Base-by-base conservation (phyloP, 1,139 yeast genomes). In the Diutina catenulata region DNA sequence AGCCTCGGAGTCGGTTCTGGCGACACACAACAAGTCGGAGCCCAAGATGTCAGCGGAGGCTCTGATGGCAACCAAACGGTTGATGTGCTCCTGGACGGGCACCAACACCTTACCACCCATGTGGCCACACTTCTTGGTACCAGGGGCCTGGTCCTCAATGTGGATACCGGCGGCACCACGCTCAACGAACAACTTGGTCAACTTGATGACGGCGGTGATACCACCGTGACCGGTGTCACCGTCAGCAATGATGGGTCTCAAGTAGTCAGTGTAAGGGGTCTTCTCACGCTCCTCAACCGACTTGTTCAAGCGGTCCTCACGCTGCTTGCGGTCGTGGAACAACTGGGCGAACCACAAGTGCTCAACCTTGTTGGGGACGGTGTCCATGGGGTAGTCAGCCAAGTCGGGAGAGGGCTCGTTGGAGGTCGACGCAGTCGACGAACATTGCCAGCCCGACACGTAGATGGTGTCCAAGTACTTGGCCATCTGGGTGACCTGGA, bases 141-240 rank as follows among this genome's bases (percentile, higher is more conserved):
- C 96, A 41, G 97, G 95, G 43, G 96, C 95, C 70, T 91, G 97
- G 64, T 88, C 97, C 67, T 88, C 98, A 58, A 88, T 86, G 61
- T 88, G 98, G 53, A 88, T 87, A 59, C 97, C 97, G 43, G 97
- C 97, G 40, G 97, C 98, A 62, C 97, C 97, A 55, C 94, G 80
- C 69, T 91, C 97, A 51, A 91, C 86, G 58, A 88, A 91, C 78
- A 91, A 70, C 69, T 91, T 91, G 56, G 96, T 87, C 60, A 88
- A 76, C 67, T 88, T 88, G 68, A 86, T 82, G 50, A 87, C 86
- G 44, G 97, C 97, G 44, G 96, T 87, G 52, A 88, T 70, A 58
- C 97, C 97, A 62, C 98, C 98, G 62, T 91, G 97, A 50, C 98
- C 98, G 45, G 97, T 91, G 62, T 88, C 98, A 48, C 93, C 98